Conservation (phyloP, 495 filamentous ascomycete genomes). For the Aspergillus ostianus region DNA sequence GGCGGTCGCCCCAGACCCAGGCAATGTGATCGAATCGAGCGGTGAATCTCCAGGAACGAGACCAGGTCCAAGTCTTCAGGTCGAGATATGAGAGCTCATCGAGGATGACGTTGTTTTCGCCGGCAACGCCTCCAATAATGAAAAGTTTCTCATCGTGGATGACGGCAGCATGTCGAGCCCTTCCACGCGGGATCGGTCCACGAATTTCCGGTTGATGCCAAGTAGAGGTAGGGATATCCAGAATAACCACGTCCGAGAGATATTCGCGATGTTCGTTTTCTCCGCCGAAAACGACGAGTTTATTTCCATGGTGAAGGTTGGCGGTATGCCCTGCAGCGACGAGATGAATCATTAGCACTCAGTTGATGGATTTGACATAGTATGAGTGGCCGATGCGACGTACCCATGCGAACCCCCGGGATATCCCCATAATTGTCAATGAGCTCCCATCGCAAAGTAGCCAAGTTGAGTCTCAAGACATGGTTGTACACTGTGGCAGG, state of each 20-base stretch:
- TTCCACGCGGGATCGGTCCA: slow-evolving; percentile 79
- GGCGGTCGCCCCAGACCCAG: slow-evolving; percentile 83
- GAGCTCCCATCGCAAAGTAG: slow-evolving; percentile 85
- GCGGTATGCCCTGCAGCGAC: slow-evolving; percentile 77
- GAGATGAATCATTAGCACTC: not conserved
- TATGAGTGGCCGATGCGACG: slow-evolving; percentile 23
- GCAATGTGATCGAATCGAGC: slow-evolving; percentile 90
- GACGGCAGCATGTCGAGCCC: slow-evolving; percentile 89
- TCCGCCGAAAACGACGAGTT: slow-evolving; percentile 91
- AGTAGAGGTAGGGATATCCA: slow-evolving; percentile 86
- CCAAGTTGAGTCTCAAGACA: slow-evolving; percentile 82
- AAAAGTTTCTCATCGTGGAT: slow-evolving; percentile 96
- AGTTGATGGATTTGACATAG: slow-evolving; percentile 1
- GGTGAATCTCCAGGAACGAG: slow-evolving; percentile 90
- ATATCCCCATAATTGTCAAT: slow-evolving; percentile 99
- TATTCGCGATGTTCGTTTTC: slow-evolving; percentile 97
- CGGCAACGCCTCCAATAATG: slow-evolving; percentile 85
- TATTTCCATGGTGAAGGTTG: slow-evolving; percentile 90
- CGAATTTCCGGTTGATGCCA: slow-evolving; percentile 89
- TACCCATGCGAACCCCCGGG: slow-evolving; percentile 96
- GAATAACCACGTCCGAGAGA: slow-evolving; percentile 92
- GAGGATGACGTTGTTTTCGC: slow-evolving; percentile 80
- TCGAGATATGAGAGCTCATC: slow-evolving; percentile 97
- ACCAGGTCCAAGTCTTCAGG: slow-evolving; percentile 97
- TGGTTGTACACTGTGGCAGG: slow-evolving; percentile 81